Conservation (phyloP, 106 monocot species). For the Dendrobium nobile region DNA sequence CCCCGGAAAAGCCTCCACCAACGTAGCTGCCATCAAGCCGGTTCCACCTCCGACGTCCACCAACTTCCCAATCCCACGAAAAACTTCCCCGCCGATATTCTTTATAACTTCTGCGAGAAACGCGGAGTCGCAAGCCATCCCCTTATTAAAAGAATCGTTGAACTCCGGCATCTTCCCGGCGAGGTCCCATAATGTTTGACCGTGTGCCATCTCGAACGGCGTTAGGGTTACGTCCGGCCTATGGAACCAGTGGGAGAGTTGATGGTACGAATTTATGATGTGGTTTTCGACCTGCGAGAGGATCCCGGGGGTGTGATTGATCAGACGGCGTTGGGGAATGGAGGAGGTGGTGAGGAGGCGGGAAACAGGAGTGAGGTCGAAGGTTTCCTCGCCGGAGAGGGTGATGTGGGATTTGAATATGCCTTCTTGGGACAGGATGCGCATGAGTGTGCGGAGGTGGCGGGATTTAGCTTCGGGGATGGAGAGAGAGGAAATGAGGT, state of each 20-base stretch:
- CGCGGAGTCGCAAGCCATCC: conserved; percentile 15
- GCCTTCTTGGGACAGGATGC: conserved; percentile 1
- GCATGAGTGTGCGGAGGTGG: conserved; percentile 18
- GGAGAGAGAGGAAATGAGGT: conserved; percentile 2
- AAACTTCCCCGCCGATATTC: not conserved
- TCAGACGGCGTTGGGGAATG: no score
- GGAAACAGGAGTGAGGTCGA: conserved; percentile 11
- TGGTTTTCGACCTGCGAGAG: not conserved
- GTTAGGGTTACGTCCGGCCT: not conserved
- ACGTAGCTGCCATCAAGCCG: not conserved
- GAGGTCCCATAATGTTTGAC: not conserved
- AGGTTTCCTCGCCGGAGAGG: not conserved
- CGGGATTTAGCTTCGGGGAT: not conserved
- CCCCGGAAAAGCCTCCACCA: conserved; percentile 18
- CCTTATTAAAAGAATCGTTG: not conserved
- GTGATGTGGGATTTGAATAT: conserved; percentile 3
- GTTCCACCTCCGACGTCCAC: conserved; percentile 27
- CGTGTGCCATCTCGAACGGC: conserved; percentile 14
- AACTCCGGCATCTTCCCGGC: not conserved
- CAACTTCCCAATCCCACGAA: conserved; percentile 3
- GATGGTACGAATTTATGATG: not conserved
- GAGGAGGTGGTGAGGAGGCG: not conserved
- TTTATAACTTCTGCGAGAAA: not conserved
- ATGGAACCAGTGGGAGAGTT: conserved; percentile 6
- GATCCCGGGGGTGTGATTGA: not conserved